Conservation (phyloP, 1,139 yeast genomes). For the Saccharomycopsis phalli region DNA sequence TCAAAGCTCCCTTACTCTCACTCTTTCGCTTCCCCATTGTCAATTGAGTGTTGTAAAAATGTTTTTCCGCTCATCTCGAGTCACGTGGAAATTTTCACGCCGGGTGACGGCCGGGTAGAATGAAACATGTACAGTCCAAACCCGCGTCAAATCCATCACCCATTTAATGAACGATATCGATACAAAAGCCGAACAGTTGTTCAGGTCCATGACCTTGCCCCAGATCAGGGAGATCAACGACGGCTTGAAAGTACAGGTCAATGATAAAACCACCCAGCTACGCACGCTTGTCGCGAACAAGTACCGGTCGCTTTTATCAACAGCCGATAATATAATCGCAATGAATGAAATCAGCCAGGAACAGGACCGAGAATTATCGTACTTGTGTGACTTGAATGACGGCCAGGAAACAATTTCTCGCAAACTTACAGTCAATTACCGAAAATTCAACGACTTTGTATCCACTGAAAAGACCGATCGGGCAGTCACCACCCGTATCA, state of each 20-base stretch:
- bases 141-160: too few relatives aligned
- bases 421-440: constrained; percentile 6
- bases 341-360: constrained; percentile 32
- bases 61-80: too few relatives aligned
- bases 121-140: too few relatives aligned
- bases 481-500: not conserved
- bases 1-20: constrained; percentile 12
- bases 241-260: constrained; percentile 9
- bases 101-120: too few relatives aligned
- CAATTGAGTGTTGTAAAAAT: too few relatives aligned
- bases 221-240: constrained; percentile 16
- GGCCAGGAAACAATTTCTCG: not conserved
- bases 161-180: too few relatives aligned
- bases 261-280: constrained; percentile 29
- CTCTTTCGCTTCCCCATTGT: constrained; percentile 18
- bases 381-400: constrained; percentile 14
- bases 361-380: constrained; percentile 18
- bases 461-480: not conserved
- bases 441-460: not conserved
- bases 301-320: constrained; percentile 46
- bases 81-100: too few relatives aligned
- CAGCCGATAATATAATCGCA: constrained; percentile 46
- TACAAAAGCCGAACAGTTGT: constrained; percentile 11
- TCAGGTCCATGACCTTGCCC: constrained; percentile 9
- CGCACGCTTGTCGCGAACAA: constrained; percentile 43